Evolutionary conservation across 2,329 filamentous ascomycete genomes (phyloP).

Genomic region (Botrytis cinerea): DNA sequence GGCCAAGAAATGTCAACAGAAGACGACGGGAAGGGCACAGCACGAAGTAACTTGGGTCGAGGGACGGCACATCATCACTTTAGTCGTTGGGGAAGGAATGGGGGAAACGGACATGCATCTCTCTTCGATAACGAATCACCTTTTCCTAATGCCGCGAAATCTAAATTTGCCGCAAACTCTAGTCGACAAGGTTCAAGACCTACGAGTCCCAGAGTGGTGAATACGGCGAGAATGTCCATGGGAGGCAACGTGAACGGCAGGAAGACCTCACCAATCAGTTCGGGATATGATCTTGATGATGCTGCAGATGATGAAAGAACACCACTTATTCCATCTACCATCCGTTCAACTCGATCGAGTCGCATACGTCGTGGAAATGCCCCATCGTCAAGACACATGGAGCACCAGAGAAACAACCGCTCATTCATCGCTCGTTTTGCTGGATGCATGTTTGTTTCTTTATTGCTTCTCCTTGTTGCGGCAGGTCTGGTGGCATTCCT

Average conservation of each 20-base stretch:
- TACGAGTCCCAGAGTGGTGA: constrained; percentile 64
- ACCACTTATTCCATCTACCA: constrained; percentile 65
- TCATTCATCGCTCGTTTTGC: constrained; percentile 73
- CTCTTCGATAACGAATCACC: constrained; percentile 77
- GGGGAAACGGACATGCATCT: constrained; percentile 67
- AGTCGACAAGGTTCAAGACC: constrained; percentile 66
- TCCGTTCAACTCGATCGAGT: constrained; percentile 63
- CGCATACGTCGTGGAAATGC: constrained; percentile 55
- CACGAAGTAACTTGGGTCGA: constrained; percentile 59
- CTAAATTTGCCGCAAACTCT: constrained; percentile 60
- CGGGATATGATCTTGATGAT: constrained; percentile 78
- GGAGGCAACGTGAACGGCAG: constrained; percentile 46
- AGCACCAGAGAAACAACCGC: constrained; percentile 66
- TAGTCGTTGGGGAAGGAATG: constrained; percentile 73
- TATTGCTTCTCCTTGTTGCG: constrained; percentile 78
- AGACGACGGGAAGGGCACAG: constrained; percentile 66
- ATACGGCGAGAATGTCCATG: constrained; percentile 36
- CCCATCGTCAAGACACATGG: constrained; percentile 66
- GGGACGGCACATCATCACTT: constrained; percentile 75
- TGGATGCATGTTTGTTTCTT: constrained; percentile 81
- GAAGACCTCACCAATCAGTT: constrained; percentile 63
- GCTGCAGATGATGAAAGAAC: constrained; percentile 86
- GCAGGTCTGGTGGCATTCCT: constrained; percentile 87
- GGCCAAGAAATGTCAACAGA: constrained; percentile 53
- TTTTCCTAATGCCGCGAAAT: constrained; percentile 66